Conservation (phyloP, 768 basidiomycete genomes). For the Scleroderma citrinum region DNA sequence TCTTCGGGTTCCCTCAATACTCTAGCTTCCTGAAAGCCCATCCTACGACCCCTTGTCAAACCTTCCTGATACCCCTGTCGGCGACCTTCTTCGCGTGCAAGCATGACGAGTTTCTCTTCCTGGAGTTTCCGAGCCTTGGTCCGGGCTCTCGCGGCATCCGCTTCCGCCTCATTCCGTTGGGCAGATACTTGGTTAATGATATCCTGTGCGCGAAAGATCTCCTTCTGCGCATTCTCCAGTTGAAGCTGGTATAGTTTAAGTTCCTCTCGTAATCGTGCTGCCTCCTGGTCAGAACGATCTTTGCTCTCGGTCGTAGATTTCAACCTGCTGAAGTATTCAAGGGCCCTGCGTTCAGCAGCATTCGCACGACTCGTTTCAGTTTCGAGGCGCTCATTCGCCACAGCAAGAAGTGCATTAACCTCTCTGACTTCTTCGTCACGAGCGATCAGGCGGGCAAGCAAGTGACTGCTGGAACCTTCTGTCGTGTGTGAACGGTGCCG, state of each 20-base stretch:
- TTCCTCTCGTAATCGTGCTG: conserved; percentile 34
- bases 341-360: conserved; percentile 41
- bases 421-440: conserved; percentile 28
- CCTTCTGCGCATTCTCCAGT: conserved; percentile 39
- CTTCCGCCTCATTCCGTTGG: conserved; percentile 41
- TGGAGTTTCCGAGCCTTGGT: conserved; percentile 39
- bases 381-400: conserved; percentile 31
- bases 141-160: conserved; percentile 39
- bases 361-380: conserved; percentile 37
- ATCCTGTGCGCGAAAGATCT: conserved; percentile 38
- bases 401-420: conserved; percentile 21
- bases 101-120: conserved; percentile 35
- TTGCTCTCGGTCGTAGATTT: conserved; percentile 36
- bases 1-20: conserved; percentile 5
- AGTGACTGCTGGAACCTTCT: conserved; percentile 24
- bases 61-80: conserved; percentile 38
- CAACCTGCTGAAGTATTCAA: conserved; percentile 39
- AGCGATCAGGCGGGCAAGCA: conserved; percentile 26
- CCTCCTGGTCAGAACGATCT: conserved; percentile 33
- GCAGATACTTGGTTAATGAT: conserved; percentile 38
- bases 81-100: conserved; percentile 41
- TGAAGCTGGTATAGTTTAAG: conserved; percentile 41
- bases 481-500: conserved; percentile 23
- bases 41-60: conserved; percentile 26
- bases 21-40: conserved; percentile 26